phyloP scores from a whole-genome alignment of 2,329 filamentous ascomycete species.

The Alternaria atra region DNA sequence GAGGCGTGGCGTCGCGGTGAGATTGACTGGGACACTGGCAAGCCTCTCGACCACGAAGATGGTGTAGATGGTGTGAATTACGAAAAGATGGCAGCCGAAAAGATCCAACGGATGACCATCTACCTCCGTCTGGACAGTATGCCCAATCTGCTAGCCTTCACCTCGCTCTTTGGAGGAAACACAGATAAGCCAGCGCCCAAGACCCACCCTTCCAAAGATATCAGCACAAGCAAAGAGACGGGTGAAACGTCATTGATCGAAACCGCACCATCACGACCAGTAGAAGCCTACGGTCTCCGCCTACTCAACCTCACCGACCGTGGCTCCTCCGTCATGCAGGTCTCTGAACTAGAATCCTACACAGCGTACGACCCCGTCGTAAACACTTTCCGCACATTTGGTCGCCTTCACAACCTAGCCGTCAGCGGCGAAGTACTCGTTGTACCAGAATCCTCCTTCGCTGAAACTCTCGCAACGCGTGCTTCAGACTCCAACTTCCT shows the following conservation, averaged over 20 bases:
- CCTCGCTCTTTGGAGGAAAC: constrained; percentile 75
- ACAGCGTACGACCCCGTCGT: constrained; percentile 77
- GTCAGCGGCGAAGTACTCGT: constrained; percentile 84
- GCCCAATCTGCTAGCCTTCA: constrained; percentile 80
- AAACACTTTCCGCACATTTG: constrained; percentile 90
- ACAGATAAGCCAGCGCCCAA: constrained; percentile 53
- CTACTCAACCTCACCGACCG: constrained; percentile 89
- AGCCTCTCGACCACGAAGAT: constrained; percentile 51
- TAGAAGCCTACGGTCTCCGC: constrained; percentile 84
- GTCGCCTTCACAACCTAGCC: constrained; percentile 81
- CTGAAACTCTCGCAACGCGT: constrained; percentile 76
- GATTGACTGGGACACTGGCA: constrained; percentile 83
- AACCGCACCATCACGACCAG: constrained; percentile 54
- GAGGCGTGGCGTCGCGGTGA: constrained; percentile 81
- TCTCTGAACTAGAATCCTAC: constrained; percentile 80
- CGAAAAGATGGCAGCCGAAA: constrained; percentile 60
- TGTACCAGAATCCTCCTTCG: constrained; percentile 78
- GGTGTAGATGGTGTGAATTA: constrained; percentile 54
- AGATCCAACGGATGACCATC: constrained; percentile 74
- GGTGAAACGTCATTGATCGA: constrained; percentile 28
- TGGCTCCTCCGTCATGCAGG: constrained; percentile 94
- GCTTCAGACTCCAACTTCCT: constrained; percentile 70
- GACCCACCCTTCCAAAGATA: constrained; percentile 48
- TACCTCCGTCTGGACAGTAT: constrained; percentile 87
- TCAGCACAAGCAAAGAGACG: constrained; percentile 31